phyloP scores from a whole-genome alignment of 2,329 filamentous ascomycete genomes.

The Nemania serpens region DNA sequence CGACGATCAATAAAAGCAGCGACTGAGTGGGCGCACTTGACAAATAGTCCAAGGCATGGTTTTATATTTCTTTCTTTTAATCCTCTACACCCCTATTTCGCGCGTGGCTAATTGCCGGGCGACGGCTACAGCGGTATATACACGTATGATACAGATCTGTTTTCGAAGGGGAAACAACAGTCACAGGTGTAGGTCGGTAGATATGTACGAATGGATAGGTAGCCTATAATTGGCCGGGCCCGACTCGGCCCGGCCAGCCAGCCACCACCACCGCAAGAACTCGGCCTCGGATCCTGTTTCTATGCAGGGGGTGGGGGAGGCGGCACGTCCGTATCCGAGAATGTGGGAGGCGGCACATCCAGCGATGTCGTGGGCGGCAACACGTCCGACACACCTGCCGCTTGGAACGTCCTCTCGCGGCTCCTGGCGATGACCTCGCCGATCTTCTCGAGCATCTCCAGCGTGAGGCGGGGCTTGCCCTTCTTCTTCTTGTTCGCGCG shows the following conservation, averaged over 20 bases:
- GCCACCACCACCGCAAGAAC: neutral
- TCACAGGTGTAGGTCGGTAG: neutral
- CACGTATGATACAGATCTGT: slow-evolving; percentile 38
- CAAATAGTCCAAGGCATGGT: neutral
- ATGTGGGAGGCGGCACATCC: slow-evolving; percentile 16
- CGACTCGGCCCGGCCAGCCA: slow-evolving; percentile 5
- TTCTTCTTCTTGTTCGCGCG: slow-evolving; percentile 55
- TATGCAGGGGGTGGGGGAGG: slow-evolving; percentile 16
- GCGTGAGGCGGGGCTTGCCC: slow-evolving; percentile 60
- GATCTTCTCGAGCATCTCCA: slow-evolving; percentile 65
- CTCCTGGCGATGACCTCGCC: slow-evolving; percentile 65
- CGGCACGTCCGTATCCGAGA: slow-evolving; percentile 13
- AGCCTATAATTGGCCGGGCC: neutral
- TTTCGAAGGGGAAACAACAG: neutral
- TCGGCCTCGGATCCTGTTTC: neutral
- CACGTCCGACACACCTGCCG: slow-evolving; percentile 37
- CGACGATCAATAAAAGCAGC: slow-evolving; percentile 20
- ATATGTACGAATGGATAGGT: too few species aligned
- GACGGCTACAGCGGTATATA: slow-evolving; percentile 34
- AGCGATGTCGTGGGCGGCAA: slow-evolving; percentile 31
- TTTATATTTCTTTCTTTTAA: slow-evolving; percentile 12
- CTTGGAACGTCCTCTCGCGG: slow-evolving; percentile 48
- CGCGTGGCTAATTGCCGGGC: slow-evolving; percentile 1
- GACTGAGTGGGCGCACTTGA: neutral
- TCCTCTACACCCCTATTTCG: neutral